These are phyloP conservation scores for Basidiobolus meristosporus DNA, from an alignment of 371 early-diverging fungal genomes.

Conservation along the genomic window DNA sequence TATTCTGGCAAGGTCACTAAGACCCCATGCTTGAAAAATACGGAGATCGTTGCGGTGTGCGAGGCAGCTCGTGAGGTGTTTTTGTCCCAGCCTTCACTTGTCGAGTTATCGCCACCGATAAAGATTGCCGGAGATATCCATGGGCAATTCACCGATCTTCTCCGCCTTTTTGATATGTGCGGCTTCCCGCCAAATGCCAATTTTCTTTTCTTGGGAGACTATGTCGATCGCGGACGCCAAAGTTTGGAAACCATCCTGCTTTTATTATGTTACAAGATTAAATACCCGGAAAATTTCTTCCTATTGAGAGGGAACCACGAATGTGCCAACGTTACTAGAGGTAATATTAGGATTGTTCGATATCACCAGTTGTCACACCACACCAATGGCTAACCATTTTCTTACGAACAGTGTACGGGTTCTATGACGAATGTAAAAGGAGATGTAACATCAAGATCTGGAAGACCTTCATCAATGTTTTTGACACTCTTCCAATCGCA, in stretches of 20 bases:
- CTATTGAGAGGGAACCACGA: conserved; percentile 97
- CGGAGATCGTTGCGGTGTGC: conserved; percentile 81
- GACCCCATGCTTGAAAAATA: conserved; percentile 47
- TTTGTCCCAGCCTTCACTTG: conserved; percentile 78
- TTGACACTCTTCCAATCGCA: conserved; percentile 94
- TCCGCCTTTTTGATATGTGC: conserved; percentile 80
- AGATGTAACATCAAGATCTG: conserved; percentile 86
- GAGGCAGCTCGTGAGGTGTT: conserved; percentile 76
- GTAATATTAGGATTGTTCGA: no score
- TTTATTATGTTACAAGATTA: conserved; percentile 93
- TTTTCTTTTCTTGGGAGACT: conserved; percentile 96
- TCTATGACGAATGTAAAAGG: conserved; percentile 98
- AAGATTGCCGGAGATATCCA: conserved; percentile 96
- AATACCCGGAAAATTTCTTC: conserved; percentile 93
- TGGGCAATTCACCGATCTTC: conserved; percentile 82
- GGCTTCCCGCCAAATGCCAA: conserved; percentile 81
- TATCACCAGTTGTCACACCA: no score
- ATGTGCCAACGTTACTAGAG: conserved; percentile 85
- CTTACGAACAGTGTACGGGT: conserved; percentile 64
- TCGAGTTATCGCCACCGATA: conserved; percentile 92
- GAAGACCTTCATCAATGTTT: conserved; percentile 95
- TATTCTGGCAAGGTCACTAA: conserved; percentile 54
- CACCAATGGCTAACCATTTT: not conserved
- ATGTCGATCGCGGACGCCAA: conserved; percentile 97
- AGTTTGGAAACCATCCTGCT: conserved; percentile 88